Percentiles rank a stretch among this genome's conserved stretches.
These are phyloP conservation scores for Pseudogymnoascus sp. DNA, from an alignment of 2,329 filamentous ascomycete species.

Conservation along the genomic window DNA sequence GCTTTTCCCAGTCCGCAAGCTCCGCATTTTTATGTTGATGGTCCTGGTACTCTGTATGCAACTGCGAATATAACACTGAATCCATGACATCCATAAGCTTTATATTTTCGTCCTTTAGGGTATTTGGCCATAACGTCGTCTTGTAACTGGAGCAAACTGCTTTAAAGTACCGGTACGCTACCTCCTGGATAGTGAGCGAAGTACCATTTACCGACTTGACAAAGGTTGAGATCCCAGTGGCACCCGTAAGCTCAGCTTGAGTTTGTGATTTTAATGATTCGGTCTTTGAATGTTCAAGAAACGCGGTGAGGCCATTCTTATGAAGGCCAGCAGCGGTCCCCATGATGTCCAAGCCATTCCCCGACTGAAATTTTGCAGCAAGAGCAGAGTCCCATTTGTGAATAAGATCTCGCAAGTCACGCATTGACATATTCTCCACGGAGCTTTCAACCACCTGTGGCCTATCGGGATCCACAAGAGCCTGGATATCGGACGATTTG, in stretches of 20 bases:
- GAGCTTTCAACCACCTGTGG: slow-evolving; percentile 14
- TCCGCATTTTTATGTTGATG: slow-evolving; percentile 6
- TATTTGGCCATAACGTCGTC: slow-evolving; percentile 48
- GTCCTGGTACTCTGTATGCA: slow-evolving; percentile 31
- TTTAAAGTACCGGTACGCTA: slow-evolving; percentile 51
- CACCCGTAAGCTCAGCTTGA: slow-evolving; percentile 30
- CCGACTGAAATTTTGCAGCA: slow-evolving; percentile 25
- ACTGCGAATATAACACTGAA: slow-evolving; percentile 38
- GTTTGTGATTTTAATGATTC: slow-evolving; percentile 32
- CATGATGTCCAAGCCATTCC: slow-evolving; percentile 26
- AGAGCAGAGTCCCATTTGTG: slow-evolving; percentile 32
- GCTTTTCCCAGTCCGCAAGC: slow-evolving; percentile 21
- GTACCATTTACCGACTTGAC: slow-evolving; percentile 39
- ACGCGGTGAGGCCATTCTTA: slow-evolving; percentile 47
- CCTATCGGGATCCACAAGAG: slow-evolving; percentile 17
- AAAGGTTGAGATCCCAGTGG: slow-evolving; percentile 42
- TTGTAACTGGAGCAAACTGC: slow-evolving; percentile 44
- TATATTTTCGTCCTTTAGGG: slow-evolving; percentile 48
- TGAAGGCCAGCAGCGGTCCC: slow-evolving; percentile 22
- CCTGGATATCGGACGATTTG: slow-evolving; percentile 21
- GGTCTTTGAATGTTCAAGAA: slow-evolving; percentile 53
- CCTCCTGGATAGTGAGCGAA: slow-evolving; percentile 49
- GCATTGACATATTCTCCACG: slow-evolving; percentile 22
- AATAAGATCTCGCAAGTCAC: slow-evolving; percentile 31
- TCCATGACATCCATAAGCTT: slow-evolving; percentile 44